phyloP scores from a whole-genome alignment of 345 rosid genomes.

The Geranium brycei region DNA sequence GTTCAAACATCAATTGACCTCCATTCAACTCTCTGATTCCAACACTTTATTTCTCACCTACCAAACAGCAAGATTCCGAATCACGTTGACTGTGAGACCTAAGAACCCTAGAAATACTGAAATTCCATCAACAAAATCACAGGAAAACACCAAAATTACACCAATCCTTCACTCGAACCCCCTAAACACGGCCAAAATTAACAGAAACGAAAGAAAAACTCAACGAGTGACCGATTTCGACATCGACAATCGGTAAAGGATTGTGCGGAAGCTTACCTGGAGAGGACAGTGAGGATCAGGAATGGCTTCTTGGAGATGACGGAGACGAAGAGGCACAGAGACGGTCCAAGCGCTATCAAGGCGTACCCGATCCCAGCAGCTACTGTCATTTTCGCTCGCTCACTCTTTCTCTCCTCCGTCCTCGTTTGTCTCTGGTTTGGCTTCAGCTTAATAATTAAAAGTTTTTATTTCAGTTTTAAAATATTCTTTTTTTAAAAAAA shows the following conservation, averaged over 20 bases:
- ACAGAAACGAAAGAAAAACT: too few relatives aligned
- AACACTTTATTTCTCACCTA: not conserved
- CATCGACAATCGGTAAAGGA: not conserved
- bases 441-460: too few relatives aligned
- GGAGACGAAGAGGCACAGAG: conserved; percentile 74
- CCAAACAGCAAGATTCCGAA: not conserved
- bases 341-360: conserved; percentile 73
- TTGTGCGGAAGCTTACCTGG: conserved; percentile 37
- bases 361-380: conserved; percentile 91
- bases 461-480: too few relatives aligned
- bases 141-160: too few relatives aligned
- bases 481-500: too few relatives aligned
- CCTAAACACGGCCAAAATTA: too few relatives aligned
- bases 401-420: too few relatives aligned
- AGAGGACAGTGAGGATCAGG: conserved; percentile 83
- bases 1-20: not conserved
- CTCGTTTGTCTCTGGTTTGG: too few relatives aligned
- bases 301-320: conserved; percentile 89
- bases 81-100: not conserved
- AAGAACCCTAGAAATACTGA: not conserved
- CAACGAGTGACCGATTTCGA: not conserved
- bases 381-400: conserved; percentile 42
- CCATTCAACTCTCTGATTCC: not conserved
- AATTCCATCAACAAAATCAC: too few relatives aligned
- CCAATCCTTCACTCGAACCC: too few relatives aligned